Conservation (phyloP, 306 rosid species). For the Citrullus mucosospermus region DNA sequence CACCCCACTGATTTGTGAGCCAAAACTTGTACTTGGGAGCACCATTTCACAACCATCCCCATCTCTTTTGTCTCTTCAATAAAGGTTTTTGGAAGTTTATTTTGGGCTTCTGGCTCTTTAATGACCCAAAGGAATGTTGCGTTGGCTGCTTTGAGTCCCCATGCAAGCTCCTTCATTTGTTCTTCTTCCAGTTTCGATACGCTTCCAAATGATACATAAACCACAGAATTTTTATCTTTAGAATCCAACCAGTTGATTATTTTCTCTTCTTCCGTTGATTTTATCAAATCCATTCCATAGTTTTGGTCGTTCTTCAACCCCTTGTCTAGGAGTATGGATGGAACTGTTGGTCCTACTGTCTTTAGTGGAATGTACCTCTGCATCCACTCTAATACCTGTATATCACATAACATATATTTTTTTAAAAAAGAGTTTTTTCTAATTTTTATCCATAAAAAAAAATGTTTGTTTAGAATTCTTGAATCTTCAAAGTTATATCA, state of each 20-base stretch:
- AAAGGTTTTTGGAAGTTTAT: background rate
- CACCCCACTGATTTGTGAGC: background rate
- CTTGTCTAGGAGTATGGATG: conserved; percentile 10
- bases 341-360: conserved; percentile 16
- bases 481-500: too few species aligned
- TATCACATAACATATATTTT: background rate
- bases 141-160: too few species aligned
- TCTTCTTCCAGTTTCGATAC: background rate
- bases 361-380: background rate
- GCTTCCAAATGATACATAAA: background rate
- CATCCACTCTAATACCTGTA: background rate
- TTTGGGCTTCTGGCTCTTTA: background rate
- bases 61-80: background rate
- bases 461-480: too few species aligned
- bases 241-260: background rate
- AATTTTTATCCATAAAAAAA: too few species aligned
- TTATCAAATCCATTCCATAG: background rate
- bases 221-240: background rate
- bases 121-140: background rate
- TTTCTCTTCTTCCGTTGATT: background rate
- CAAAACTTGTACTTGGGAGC: background rate
- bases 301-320: background rate
- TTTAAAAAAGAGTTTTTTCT: too few species aligned
- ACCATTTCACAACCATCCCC: background rate
- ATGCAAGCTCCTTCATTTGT: background rate